Evolutionary conservation across 2,329 filamentous ascomycete species (phyloP).

Genomic region (Lecanicillium sp.): DNA sequence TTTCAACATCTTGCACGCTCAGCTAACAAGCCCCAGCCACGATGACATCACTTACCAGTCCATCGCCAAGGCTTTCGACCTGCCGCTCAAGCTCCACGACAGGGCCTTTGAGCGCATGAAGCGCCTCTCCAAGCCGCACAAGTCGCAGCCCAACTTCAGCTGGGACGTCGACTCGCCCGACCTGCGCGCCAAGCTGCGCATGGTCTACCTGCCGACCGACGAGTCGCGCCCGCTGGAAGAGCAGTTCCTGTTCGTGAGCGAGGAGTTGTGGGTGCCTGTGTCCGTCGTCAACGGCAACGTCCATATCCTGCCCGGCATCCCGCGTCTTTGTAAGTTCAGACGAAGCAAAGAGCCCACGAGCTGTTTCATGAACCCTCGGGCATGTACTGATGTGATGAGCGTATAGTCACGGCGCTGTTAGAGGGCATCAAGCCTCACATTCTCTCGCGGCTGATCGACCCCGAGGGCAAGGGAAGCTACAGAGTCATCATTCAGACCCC

Average conservation of each 20-base stretch:
- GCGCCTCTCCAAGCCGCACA: conserved; percentile 65
- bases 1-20: conserved; percentile 11
- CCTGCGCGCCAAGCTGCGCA: conserved; percentile 76
- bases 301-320: conserved; percentile 88
- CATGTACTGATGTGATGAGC: not conserved
- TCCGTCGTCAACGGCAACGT: conserved; percentile 86
- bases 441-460: conserved; percentile 65
- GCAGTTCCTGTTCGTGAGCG: conserved; percentile 72
- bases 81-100: conserved; percentile 71
- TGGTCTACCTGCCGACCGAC: conserved; percentile 83
- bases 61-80: conserved; percentile 80
- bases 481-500: conserved; percentile 83
- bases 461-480: conserved; percentile 72
- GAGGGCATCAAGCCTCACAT: conserved; percentile 68
- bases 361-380: too few relatives aligned
- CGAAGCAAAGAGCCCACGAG: too few relatives aligned
- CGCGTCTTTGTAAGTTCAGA: conserved; percentile 64
- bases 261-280: conserved; percentile 88
- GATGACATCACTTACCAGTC: conserved; percentile 97
- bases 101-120: conserved; percentile 79
- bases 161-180: conserved; percentile 75
- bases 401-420: conserved; percentile 63
- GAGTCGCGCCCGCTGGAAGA: conserved; percentile 55
- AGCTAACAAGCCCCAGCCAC: conserved; percentile 52
- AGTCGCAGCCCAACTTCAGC: conserved; percentile 67